Evolutionary conservation across 257 asterid genomes (phyloP).

Genomic region (Ilex aquifolium): DNA sequence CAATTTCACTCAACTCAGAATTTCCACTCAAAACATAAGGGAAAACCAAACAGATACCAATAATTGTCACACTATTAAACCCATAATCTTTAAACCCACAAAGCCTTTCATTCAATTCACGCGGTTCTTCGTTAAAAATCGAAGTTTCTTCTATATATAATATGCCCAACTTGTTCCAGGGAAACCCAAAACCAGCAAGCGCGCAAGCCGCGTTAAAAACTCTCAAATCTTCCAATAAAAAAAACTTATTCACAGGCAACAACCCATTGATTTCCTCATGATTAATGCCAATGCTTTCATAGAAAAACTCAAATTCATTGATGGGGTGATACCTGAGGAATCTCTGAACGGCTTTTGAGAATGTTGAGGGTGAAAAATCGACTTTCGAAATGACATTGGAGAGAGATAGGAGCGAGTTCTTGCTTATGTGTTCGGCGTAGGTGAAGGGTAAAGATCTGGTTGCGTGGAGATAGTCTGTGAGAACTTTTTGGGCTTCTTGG

Average conservation of each 20-base stretch:
- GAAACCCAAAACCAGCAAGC: conserved; percentile 53
- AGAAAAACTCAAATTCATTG: no score
- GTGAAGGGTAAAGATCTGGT: conserved; percentile 54
- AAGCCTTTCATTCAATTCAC: conserved; percentile 23
- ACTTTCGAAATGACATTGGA: conserved; percentile 30
- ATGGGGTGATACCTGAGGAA: no score
- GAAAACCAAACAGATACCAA: conserved; percentile 54
- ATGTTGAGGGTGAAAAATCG: conserved; percentile 16
- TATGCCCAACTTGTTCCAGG: conserved; percentile 51
- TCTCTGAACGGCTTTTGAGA: no score
- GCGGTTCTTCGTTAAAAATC: conserved; percentile 19
- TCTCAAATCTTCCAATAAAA: no score
- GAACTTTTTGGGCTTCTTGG: conserved; percentile 40
- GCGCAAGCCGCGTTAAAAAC: not conserved
- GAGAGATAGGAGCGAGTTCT: conserved; percentile 40
- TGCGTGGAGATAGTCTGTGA: conserved; percentile 54
- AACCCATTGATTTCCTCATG: no score
- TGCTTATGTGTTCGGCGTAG: conserved; percentile 51
- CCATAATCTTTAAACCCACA: conserved; percentile 36
- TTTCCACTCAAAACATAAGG: conserved; percentile 31
- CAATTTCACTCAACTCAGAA: conserved; percentile 15
- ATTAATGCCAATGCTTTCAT: no score
- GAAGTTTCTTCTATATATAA: conserved; percentile 28
- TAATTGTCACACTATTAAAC: conserved; percentile 27
- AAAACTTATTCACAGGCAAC: no score